A percentile compares a stretch with the other conserved stretches of the same genome.
Evolutionary conservation across 345 rosid genomes (phyloP).

Genomic region (Hibiscus trionum): DNA sequence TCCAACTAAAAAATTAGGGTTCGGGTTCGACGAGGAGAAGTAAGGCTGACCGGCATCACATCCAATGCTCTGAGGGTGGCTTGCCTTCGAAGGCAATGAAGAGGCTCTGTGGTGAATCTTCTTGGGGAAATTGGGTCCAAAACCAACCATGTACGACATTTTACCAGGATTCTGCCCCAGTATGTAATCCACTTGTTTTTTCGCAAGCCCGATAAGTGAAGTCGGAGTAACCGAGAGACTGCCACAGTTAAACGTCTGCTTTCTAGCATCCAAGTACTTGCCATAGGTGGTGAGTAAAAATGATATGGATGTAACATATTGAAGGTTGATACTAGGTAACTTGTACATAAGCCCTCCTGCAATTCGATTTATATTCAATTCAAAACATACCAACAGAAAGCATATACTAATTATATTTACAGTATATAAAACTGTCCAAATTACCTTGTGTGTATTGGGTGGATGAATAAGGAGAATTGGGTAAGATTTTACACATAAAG

Average conservation of each 20-base stretch:
- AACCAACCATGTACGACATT: conserved; percentile 94
- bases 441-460: conserved; percentile 85
- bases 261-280: conserved; percentile 60
- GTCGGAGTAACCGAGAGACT: conserved; percentile 45
- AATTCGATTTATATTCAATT: background rate
- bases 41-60: conserved; percentile 62
- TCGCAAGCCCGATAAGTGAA: conserved; percentile 44
- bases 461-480: conserved; percentile 61
- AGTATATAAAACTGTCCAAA: background rate
- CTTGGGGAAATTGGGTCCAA: conserved; percentile 55
- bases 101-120: conserved; percentile 83
- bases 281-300: conserved; percentile 81
- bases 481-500: conserved; percentile 80
- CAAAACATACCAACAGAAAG: background rate
- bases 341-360: conserved; percentile 85
- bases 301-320: conserved; percentile 76
- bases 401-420: background rate
- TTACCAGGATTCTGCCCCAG: conserved; percentile 63
- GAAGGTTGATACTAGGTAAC: conserved; percentile 64
- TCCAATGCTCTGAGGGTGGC: conserved; percentile 37
- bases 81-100: conserved; percentile 54
- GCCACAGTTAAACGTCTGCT: conserved; percentile 61
- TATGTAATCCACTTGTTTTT: conserved; percentile 79
- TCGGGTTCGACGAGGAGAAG: conserved; percentile 44
- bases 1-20: conserved; percentile 67